Evolutionary conservation across 768 basidiomycete species (phyloP), one percentile per base, ranked within the genome.

Genomic region (Paxillus involutus): DNA sequence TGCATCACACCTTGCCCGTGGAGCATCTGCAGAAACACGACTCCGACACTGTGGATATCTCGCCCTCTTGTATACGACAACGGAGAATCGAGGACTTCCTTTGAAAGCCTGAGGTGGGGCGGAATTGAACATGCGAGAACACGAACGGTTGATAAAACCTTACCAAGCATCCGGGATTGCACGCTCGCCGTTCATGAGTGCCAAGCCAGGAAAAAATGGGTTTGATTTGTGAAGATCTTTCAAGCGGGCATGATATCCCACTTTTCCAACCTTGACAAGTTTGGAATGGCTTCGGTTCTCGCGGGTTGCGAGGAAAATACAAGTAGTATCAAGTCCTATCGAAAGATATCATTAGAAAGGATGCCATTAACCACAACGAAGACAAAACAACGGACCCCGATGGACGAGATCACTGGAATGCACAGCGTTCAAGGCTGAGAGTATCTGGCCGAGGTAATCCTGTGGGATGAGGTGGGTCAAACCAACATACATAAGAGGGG

Each of bases 141-240:
- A 17, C 9, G 52, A 37, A 11, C 9, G 35, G 5, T 30, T 11
- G 14, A 35, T 1, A 1, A 17, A 17, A 4, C 40, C 59, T 8
- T 56, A 67, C 70, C 70, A 71, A 54, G 63, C 49, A 14, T 71
- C 71, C n/a, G 71, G 67, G 26, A 64, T 51, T n/a, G 36, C 39
- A 17, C 51, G n/a, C 7, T 66, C 63, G 26, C 67, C 63, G 19
- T 57, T 61, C 33, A 41, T 36, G 26, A 37, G 26, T 5, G 48
- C 30, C 49, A 66, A 33, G 13, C 61, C 55, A 42, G 49, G 56
- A 4, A 80, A 80, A 59, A 96, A 91, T 0, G 86, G 82, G 61
- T 97, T 93, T 3, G 94, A 96, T 16, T 85, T 78, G 63, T 96
- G 88, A 32, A 94, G 73, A 64, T 96, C 93, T 24, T 86, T 74